Base-by-base conservation (phyloP, 495 filamentous ascomycete species). In the Podospora bellae-mahoneyi region DNA sequence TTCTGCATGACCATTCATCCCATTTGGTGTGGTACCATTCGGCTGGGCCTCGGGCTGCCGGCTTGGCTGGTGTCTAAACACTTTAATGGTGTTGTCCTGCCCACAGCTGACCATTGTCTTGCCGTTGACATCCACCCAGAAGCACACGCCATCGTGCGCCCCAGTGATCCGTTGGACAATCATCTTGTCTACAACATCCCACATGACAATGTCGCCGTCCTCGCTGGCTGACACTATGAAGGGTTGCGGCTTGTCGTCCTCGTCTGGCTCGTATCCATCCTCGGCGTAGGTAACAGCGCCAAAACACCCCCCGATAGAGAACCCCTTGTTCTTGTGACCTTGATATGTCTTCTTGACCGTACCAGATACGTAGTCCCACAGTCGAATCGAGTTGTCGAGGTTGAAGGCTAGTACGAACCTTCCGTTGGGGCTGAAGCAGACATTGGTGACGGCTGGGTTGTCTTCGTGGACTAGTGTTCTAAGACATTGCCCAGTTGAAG, bases 391-490 rank as follows among this genome's bases (percentile, higher is more conserved):
- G 61, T 86, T 90, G 78, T 99, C 95, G 77, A 97, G 85, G 67
- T 91, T 95, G 80, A 91, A 97, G 16, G 95, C 95, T 4, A 97
- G 84, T 26, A 98, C 88, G 78, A 90, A 97, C 61, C 91, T 92
- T 26, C 95, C 93, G 74, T 99, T 99, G 3, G 96, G 95, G 54
- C 90, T 90, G 79, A 98, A 99, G 71, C 89, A 89, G 34, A 97
- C 95, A 53, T 87, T 89, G n/a, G 91, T 92, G 0, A 97, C 92
- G 10, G 93, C 88, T 1, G 93, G 91, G 76, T 96, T 96, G 78
- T 98, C 96, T 79, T 97, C 95, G 83, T 97, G 92, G 5, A 99
- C 92, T 5, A 99, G 83, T 0, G 95, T 99, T 30, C 92, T 88
- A 15, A 99, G 84, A 82, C 95, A 99, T 79, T 98, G 96, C 5